Base-by-base conservation (phyloP, 2,329 filamentous ascomycete species). In the Pseudopithomyces maydicus region DNA sequence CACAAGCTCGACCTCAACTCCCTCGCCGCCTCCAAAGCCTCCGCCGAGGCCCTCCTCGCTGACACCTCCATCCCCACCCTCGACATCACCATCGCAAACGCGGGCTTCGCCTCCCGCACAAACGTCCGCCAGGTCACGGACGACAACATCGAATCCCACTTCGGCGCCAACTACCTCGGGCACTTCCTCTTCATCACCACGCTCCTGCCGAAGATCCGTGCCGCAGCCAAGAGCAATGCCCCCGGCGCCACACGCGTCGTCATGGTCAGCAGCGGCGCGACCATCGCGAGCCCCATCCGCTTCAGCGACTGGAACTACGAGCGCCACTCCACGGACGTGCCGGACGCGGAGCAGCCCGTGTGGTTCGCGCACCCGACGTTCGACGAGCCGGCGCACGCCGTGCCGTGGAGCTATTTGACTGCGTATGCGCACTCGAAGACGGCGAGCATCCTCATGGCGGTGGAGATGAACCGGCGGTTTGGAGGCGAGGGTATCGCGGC, bases 111-210 rank as follows among this genome's bases (percentile, higher is more conserved):
- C 12, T 38, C 44, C 17, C 15, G 41, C 3, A 19, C n/a, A 10
- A 15, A 10, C 1, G 43, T 36, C 12, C 63, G 59, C 12, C 50
- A 67, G 2, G 7, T 35, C 8, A 80, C 77, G 1, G 54, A 64
- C 23, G 77, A 81, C 22, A 78, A 77, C 32, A 76, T 77, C 55
- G 79, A 82, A 59, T 65, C 73, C 15, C 77, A 80, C 45, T 75
- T 81, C 50, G 79, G 71, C 26, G 76, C 70, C 10, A 81, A 81
- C 58, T 74, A 81, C 65, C 55, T 81, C 35, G 78, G 73, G 7
- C 79, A 79, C 58, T 75, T 76, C 7, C 63, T 80, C 0, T 59
- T 81, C 19, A 76, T 71, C 23, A 74, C 71, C 15, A 64, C 77
- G 0, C 68, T 82, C 0, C 66, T 79, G 1, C 77, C 76, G 6